Evolutionary conservation across 2,329 filamentous ascomycete species (phyloP).

Genomic region (Exophiala sp.): DNA sequence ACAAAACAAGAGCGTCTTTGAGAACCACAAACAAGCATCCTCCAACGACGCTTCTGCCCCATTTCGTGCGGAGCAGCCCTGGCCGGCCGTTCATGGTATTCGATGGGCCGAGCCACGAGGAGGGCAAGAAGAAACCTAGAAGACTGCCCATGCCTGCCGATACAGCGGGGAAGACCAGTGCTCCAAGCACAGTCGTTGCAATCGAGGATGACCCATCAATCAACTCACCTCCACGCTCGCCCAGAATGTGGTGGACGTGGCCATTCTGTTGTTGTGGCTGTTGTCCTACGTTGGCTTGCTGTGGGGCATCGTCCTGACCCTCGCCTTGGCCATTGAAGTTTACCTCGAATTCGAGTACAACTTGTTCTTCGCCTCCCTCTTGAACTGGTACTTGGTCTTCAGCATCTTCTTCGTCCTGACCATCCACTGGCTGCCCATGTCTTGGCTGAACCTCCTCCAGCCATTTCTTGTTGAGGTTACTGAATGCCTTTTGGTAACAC

Average conservation of each 20-base stretch:
- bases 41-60: slow-evolving; percentile 84
- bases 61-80: slow-evolving; percentile 74
- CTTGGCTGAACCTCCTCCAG: slow-evolving; percentile 61
- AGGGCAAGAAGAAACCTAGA: slow-evolving; percentile 65
- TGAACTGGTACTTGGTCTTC: slow-evolving; percentile 35
- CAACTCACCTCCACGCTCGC: slow-evolving; percentile 46
- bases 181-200: slow-evolving; percentile 61
- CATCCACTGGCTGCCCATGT: slow-evolving; percentile 34
- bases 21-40: slow-evolving; percentile 85
- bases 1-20: slow-evolving; percentile 64
- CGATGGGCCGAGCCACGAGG: slow-evolving; percentile 57
- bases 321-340: slow-evolving; percentile 48
- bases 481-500: slow-evolving; percentile 59
- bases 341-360: slow-evolving; percentile 47
- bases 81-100: slow-evolving; percentile 45
- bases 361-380: neutral
- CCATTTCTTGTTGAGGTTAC: slow-evolving; percentile 58
- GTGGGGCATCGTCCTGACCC: slow-evolving; percentile 34
- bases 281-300: slow-evolving; percentile 26
- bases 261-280: slow-evolving; percentile 11
- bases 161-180: slow-evolving; percentile 76
- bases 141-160: slow-evolving; percentile 75
- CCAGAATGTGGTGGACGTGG: slow-evolving; percentile 33
- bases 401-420: slow-evolving; percentile 31
- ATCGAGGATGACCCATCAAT: slow-evolving; percentile 54